Evolutionary conservation across 116 monocot species (phyloP).

Genomic region (Zostera marina): DNA sequence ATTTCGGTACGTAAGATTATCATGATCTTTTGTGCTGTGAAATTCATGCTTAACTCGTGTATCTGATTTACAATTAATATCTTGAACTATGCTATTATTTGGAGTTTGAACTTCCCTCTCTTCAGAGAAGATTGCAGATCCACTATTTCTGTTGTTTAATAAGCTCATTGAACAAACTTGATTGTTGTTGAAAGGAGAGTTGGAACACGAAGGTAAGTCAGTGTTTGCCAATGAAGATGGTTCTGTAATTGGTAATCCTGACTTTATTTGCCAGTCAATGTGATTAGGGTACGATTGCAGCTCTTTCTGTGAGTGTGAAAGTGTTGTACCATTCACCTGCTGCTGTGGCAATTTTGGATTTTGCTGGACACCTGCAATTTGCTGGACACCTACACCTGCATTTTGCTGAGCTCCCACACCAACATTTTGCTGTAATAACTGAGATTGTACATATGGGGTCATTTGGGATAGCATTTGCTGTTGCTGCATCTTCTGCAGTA

Average conservation of each 20-base stretch:
- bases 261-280: slow-evolving; percentile 20
- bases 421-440: slow-evolving; percentile 15
- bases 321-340: background rate
- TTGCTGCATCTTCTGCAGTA: slow-evolving; percentile 44
- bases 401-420: slow-evolving; percentile 16
- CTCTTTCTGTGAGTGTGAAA: slow-evolving; percentile 6
- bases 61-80: slow-evolving; percentile 34
- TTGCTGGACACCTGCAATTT: slow-evolving; percentile 5
- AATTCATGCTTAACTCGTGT: slow-evolving; percentile 31
- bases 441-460: slow-evolving; percentile 26
- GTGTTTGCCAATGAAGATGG: background rate
- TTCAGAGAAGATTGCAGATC: slow-evolving; percentile 12
- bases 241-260: background rate
- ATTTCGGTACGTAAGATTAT: slow-evolving; percentile 14
- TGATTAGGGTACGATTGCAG: background rate
- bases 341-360: slow-evolving; percentile 20
- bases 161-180: slow-evolving; percentile 13
- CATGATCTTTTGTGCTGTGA: slow-evolving; percentile 9
- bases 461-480: slow-evolving; percentile 40
- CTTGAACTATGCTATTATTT: slow-evolving; percentile 37
- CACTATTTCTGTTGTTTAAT: slow-evolving; percentile 19
- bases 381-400: background rate
- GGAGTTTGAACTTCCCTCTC: slow-evolving; percentile 3
- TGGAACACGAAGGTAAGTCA: background rate
- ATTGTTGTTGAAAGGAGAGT: slow-evolving; percentile 17